Conservation (phyloP, 495 filamentous ascomycete genomes). For the Sabuloglossum arenarium region DNA sequence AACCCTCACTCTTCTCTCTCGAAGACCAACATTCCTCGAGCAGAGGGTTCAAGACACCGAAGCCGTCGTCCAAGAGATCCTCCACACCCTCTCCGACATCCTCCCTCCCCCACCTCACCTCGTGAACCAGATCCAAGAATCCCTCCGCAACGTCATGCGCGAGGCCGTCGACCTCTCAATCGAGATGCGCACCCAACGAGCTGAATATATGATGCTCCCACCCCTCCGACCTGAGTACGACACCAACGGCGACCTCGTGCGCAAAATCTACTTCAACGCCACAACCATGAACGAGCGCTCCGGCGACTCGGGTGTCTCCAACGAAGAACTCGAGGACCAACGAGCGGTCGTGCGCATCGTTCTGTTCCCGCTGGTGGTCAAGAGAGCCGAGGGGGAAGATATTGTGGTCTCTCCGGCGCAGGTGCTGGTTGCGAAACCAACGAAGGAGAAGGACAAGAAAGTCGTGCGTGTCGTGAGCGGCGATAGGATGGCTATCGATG, state of each 20-base stretch:
- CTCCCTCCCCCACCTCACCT: conserved; percentile 64
- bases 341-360: conserved; percentile 71
- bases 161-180: conserved; percentile 72
- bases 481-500: conserved; percentile 4
- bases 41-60: conserved; percentile 75
- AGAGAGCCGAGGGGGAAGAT: conserved; percentile 76
- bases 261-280: conserved; percentile 71
- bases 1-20: conserved; percentile 70
- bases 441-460: not conserved
- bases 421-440: conserved; percentile 41
- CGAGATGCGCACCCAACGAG: conserved; percentile 90
- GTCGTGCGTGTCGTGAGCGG: not conserved
- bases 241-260: conserved; percentile 66
- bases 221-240: conserved; percentile 92
- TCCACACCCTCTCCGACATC: conserved; percentile 52
- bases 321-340: conserved; percentile 55
- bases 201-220: conserved; percentile 94
- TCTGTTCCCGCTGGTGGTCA: conserved; percentile 83
- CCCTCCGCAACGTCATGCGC: conserved; percentile 62
- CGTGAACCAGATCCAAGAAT: conserved; percentile 49
- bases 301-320: conserved; percentile 27
- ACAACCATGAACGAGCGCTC: conserved; percentile 82
- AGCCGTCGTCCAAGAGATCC: conserved; percentile 70
- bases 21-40: conserved; percentile 45
- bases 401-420: conserved; percentile 86